phyloP scores from a whole-genome alignment of 805 yeast species.

The Monosporozyma unispora region DNA sequence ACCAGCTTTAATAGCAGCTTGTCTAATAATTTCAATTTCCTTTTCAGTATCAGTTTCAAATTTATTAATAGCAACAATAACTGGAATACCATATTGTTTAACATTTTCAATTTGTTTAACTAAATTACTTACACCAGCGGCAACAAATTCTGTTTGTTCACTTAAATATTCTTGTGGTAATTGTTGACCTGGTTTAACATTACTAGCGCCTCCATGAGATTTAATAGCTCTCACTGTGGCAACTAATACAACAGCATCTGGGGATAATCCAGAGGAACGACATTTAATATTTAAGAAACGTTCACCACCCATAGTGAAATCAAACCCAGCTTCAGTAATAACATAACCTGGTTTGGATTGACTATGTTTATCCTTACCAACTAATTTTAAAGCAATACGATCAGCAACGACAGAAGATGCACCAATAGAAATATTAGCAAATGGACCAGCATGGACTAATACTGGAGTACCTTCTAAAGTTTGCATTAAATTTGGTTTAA shows the following conservation, averaged over 20 bases:
- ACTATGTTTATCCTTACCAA: constrained; percentile 45
- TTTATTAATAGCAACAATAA: constrained; percentile 87
- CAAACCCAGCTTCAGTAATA: constrained; percentile 97
- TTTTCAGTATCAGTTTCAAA: constrained; percentile 74
- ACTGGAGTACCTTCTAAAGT: constrained; percentile 97
- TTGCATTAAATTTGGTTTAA: constrained; percentile 95
- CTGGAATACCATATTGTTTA: constrained; percentile 77
- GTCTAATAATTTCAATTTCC: constrained; percentile 71
- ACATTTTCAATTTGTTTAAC: constrained; percentile 87
- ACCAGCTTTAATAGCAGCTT: constrained; percentile 82
- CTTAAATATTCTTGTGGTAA: constrained; percentile 72
- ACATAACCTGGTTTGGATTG: constrained; percentile 62
- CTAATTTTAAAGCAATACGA: constrained; percentile 81
- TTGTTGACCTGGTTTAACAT: constrained; percentile 86
- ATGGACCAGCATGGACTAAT: constrained; percentile 95
- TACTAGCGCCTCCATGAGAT: constrained; percentile 95
- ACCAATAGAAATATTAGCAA: constrained; percentile 95
- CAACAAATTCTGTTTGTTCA: constrained; percentile 72
- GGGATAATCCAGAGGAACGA: constrained; percentile 78
- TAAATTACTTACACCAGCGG: constrained; percentile 76
- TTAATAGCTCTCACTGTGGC: constrained; percentile 96
- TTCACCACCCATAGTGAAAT: constrained; percentile 99
- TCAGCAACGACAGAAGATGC: constrained; percentile 94
- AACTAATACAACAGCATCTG: constrained; percentile 87
- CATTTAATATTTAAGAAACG: constrained; percentile 93